Evolutionary conservation across 495 filamentous ascomycete genomes (phyloP), one percentile per base, ranked within the genome.

Genomic region (Aspergillus panamensis): DNA sequence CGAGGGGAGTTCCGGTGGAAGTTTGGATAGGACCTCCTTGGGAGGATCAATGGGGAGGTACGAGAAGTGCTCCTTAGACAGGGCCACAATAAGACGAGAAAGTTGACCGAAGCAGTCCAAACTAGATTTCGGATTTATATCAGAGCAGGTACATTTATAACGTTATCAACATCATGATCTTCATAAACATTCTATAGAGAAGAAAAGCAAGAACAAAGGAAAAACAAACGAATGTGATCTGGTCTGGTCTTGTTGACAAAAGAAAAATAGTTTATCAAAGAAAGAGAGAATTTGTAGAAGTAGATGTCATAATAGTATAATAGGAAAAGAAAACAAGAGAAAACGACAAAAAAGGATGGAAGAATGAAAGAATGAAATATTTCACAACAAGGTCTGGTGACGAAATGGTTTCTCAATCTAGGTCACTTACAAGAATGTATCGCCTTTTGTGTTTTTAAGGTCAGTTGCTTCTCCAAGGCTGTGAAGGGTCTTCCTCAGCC

Each of bases 351-450:
- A 51, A 49, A 59, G 10, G 42, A n/a, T n/a, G 37, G 37, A 25
- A 60, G 53, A 60, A 40, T 31, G 56, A 51, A 37, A 33, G 58
- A 58, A 60, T 62, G 43, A 59, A 57, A 64, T 56, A 62, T 43
- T 48, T 17, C 50, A 53, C 53, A 62, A 66, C 55, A 33, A 60
- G 58, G 49, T 65, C 50, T 48, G 32, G 35, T 53, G 54, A 44
- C 51, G 59, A 59, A 64, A 64, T 42, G 60, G 45, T 63, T 54
- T 69, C 59, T 58, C 43, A 63, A 63, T 62, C 58, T 58, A 64
- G 69, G 65, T 64, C 65, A 82, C 83, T 84, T 80, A 84, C 82
- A 84, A 86, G 73, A 81, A 86, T 68, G 74, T 69, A 68, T 84
- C 82, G 57, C 80, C 82, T 62, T 82, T 83, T 44, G 72, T 72